Base-by-base conservation (phyloP, 2,329 filamentous ascomycete species). In the Thielaviopsis ethacetica region DNA sequence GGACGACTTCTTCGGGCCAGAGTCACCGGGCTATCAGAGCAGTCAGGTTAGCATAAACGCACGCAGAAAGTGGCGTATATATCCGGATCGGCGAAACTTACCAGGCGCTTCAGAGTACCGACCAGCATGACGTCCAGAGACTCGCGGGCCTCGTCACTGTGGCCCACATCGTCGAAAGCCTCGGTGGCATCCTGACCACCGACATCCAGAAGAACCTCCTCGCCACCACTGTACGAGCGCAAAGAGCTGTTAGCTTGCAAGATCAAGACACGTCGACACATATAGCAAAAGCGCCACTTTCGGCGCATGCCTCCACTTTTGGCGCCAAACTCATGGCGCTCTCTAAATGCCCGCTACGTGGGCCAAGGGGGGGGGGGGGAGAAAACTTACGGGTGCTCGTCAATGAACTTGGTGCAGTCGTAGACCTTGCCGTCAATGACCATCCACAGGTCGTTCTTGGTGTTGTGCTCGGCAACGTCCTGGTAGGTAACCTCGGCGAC, bases 381-480 rank as follows among this genome's bases (percentile, higher is more conserved):
- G 13, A 34, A 41, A 56, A 80, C 81, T 75, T 77, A 85, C 82
- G 93, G 93, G 73, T 98, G 93, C 83, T 98, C 93, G 71, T 97
- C 91, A 66, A 97, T 78, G 74, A 98, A 98, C 73, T 84, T 86
- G 68, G 83, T 81, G 70, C 78, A 74, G 73, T 97, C 82, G 82
- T 97, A 98, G 76, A 98, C 84, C 79, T 95, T 95, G 74, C 95
- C 91, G 76, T 97, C 88, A 67, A 98, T 83, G 64, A 96, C 85
- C 68, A 96, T 71, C 76, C 80, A 95, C 64, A 95, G 77, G 72
- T 97, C 90, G 80, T 90, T 95, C 84, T 96, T 96, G 74, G 81
- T 84, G 76, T 85, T 88, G 81, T 95, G 89, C 74, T 83, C 82
- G 63, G 86, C 79, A 73, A 95, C 82, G 73, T 95, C 88, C 68